Evolutionary conservation across 2,329 filamentous ascomycete species (phyloP).

Genomic region (Monosporascus sp.): DNA sequence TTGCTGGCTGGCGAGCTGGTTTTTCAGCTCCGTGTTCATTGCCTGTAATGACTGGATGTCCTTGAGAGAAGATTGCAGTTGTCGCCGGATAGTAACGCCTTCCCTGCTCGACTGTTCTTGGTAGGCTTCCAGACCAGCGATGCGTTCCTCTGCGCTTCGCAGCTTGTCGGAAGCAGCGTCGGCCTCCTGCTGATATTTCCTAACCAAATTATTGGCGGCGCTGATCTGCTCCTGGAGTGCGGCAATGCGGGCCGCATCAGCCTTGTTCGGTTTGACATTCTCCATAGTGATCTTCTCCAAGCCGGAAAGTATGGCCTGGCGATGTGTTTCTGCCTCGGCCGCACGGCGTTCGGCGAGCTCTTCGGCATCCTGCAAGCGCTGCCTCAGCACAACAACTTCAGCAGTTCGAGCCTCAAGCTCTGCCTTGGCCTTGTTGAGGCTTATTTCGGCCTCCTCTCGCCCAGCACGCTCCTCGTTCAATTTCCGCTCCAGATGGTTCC

Average conservation of each 20-base stretch:
- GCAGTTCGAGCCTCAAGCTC: conserved; percentile 77
- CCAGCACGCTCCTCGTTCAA: conserved; percentile 76
- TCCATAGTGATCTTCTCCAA: conserved; percentile 67
- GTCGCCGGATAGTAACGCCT: conserved; percentile 80
- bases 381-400: conserved; percentile 69
- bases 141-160: conserved; percentile 88
- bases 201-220: conserved; percentile 71
- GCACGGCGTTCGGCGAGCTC: conserved; percentile 84
- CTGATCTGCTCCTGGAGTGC: conserved; percentile 77
- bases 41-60: conserved; percentile 79
- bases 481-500: conserved; percentile 69
- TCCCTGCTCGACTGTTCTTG: conserved; percentile 96
- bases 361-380: conserved; percentile 77
- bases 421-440: conserved; percentile 68
- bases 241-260: conserved; percentile 59
- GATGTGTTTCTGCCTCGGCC: conserved; percentile 80
- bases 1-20: conserved; percentile 78
- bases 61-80: conserved; percentile 77
- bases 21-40: conserved; percentile 74
- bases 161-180: conserved; percentile 84
- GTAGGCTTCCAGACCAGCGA: conserved; percentile 92
- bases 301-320: conserved; percentile 74
- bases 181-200: conserved; percentile 84
- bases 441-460: conserved; percentile 69
- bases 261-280: conserved; percentile 39